Conservation (phyloP, 805 yeast genomes). For the Ogataea corticis region DNA sequence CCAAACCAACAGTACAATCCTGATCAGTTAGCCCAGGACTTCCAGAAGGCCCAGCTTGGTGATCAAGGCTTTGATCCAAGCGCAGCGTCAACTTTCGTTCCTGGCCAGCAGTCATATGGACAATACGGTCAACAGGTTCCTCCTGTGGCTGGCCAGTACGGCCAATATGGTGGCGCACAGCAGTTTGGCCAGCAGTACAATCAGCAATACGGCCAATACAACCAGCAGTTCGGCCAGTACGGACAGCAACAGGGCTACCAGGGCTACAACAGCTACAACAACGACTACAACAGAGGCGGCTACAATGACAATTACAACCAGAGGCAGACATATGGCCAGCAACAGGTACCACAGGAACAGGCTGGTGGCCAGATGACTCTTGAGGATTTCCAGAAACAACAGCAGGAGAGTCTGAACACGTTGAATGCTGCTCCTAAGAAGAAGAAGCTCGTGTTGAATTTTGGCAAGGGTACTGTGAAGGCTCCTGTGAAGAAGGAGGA, state of each 20-base stretch:
- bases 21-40: constrained; percentile 45
- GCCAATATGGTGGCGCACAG: constrained; percentile 32
- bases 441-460: constrained; percentile 64
- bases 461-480: constrained; percentile 56
- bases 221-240: constrained; percentile 10
- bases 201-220: constrained; percentile 8
- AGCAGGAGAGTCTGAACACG: constrained; percentile 43
- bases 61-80: constrained; percentile 49
- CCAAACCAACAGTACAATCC: constrained; percentile 38
- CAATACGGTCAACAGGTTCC: constrained; percentile 17
- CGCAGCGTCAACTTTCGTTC: constrained; percentile 49
- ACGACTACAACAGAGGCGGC: constrained; percentile 29
- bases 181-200: constrained; percentile 12
- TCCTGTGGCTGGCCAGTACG: constrained; percentile 20
- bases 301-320: constrained; percentile 28
- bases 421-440: constrained; percentile 50
- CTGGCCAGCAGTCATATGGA: constrained; percentile 32
- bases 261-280: constrained; percentile 21
- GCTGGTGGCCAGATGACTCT: constrained; percentile 59
- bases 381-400: constrained; percentile 79
- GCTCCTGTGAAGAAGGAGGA: constrained; percentile 44
- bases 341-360: constrained; percentile 20
- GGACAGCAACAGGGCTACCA: constrained; percentile 20
- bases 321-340: constrained; percentile 21
- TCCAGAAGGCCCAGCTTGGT: constrained; percentile 44